Evolutionary conservation across 106 monocot genomes (phyloP).

Genomic region (Dendrobium huoshanense): DNA sequence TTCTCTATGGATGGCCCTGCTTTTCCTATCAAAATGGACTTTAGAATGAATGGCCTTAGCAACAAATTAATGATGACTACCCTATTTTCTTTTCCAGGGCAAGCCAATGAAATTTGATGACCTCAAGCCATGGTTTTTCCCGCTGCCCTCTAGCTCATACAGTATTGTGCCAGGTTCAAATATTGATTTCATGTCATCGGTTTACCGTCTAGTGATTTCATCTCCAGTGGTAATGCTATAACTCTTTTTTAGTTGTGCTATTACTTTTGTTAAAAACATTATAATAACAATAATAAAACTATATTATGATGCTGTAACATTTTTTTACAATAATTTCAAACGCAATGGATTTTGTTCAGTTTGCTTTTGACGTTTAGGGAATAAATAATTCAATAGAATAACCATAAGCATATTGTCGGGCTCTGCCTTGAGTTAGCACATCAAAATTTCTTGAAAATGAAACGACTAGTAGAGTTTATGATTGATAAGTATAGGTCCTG

Average conservation of each 20-base stretch:
- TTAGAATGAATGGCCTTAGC: neutral
- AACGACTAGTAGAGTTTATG: too few relatives aligned
- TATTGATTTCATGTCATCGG: conserved; percentile 71
- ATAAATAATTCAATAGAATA: too few relatives aligned
- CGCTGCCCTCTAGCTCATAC: conserved; percentile 58
- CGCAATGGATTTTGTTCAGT: too few relatives aligned
- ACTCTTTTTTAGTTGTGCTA: neutral
- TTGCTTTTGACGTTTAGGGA: too few relatives aligned
- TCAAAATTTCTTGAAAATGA: too few relatives aligned
- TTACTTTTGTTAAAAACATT: too few relatives aligned
- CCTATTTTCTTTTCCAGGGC: conserved; percentile 22
- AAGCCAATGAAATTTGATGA: conserved; percentile 42
- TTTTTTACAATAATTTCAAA: too few relatives aligned
- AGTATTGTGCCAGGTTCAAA: conserved; percentile 73
- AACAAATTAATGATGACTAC: neutral
- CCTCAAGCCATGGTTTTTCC: conserved; percentile 86
- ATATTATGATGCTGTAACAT: too few relatives aligned
- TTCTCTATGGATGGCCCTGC: neutral
- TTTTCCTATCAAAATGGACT: neutral
- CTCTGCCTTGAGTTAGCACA: too few relatives aligned
- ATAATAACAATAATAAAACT: too few relatives aligned
- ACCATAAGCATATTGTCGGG: too few relatives aligned
- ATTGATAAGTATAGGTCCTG: too few relatives aligned
- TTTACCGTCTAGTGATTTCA: conserved; percentile 71
- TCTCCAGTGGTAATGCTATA: conserved; percentile 75